Conservation (phyloP, 805 yeast species). For the Barnettozyma sucrosica region DNA sequence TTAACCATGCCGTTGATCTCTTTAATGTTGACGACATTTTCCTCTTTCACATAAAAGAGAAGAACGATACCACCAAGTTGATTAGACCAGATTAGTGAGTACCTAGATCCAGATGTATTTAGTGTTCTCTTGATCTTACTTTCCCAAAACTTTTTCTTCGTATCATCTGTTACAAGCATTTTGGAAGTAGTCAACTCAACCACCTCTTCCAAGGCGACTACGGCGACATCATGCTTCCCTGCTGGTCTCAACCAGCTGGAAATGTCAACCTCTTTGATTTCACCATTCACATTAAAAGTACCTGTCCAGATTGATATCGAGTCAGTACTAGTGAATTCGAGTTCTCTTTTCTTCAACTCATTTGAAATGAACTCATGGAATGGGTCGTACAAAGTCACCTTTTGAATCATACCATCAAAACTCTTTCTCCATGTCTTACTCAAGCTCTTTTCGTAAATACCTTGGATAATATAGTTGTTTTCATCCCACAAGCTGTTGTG, state of each 20-base stretch:
- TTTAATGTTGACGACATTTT: constrained; percentile 45
- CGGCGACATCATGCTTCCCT: constrained; percentile 57
- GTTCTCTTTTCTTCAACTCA: constrained; percentile 45
- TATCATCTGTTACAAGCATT: constrained; percentile 71
- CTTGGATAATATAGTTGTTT: constrained; percentile 79
- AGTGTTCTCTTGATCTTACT: constrained; percentile 44
- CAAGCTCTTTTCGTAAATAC: constrained; percentile 52
- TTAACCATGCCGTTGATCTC: constrained; percentile 68
- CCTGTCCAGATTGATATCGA: constrained; percentile 70
- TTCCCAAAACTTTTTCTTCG: constrained; percentile 60
- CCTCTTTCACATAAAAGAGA: constrained; percentile 58
- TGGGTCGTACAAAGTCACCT: constrained; percentile 79
- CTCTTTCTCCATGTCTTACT: constrained; percentile 27
- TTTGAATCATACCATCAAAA: constrained; percentile 26
- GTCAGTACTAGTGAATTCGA: constrained; percentile 53
- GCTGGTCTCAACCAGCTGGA: constrained; percentile 74
- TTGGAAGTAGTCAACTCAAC: constrained; percentile 80
- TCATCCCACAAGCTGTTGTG: constrained; percentile 90
- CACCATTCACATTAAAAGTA: constrained; percentile 84
- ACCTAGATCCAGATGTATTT: constrained; percentile 33
- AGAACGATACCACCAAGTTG: constrained; percentile 83
- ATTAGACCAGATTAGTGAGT: constrained; percentile 60
- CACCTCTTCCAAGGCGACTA: constrained; percentile 85
- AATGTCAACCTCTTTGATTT: constrained; percentile 49
- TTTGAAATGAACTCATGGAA: constrained; percentile 75